phyloP scores from a whole-genome alignment of 352 stramenopile species.

The Pseudoperonospora humuli region DNA sequence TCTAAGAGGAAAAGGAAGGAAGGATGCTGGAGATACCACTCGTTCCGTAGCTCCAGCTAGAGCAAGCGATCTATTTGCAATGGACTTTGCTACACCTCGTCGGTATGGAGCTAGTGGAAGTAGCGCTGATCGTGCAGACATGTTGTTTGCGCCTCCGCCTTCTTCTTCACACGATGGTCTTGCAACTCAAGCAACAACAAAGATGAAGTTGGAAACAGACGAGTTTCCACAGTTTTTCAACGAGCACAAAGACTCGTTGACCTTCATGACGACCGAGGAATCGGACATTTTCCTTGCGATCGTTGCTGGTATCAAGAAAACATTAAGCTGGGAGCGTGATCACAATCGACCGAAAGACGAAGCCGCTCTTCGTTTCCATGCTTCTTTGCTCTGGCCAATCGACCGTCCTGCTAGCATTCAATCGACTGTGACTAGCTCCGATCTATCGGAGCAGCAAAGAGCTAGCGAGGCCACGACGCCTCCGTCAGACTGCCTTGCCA shows the following conservation, averaged over 20 bases:
- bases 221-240: slow-evolving; percentile 44
- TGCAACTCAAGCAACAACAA: slow-evolving; percentile 1
- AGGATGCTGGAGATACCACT: neutral
- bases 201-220: slow-evolving; percentile 32
- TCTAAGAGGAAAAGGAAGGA: slow-evolving; percentile 26
- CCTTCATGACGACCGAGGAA: slow-evolving; percentile 40
- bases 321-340: slow-evolving; percentile 57
- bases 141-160: slow-evolving; percentile 42
- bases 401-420: slow-evolving; percentile 8
- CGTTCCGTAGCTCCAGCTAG: slow-evolving; percentile 26
- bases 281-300: slow-evolving; percentile 43
- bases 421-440: neutral
- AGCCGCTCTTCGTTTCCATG: slow-evolving; percentile 56
- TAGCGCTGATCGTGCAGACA: slow-evolving; percentile 40
- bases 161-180: slow-evolving; percentile 2
- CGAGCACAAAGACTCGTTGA: slow-evolving; percentile 40
- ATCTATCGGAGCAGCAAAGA: slow-evolving; percentile 1
- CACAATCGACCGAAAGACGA: slow-evolving; percentile 51
- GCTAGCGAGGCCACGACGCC: neutral
- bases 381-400: slow-evolving; percentile 61
- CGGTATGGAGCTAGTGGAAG: slow-evolving; percentile 16
- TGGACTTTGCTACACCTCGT: slow-evolving; percentile 38
- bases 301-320: slow-evolving; percentile 41
- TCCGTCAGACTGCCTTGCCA: neutral
- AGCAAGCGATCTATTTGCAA: slow-evolving; percentile 68